Base-by-base conservation (phyloP, 192 early-diverging fungal species). In the Coemansia sp. region DNA sequence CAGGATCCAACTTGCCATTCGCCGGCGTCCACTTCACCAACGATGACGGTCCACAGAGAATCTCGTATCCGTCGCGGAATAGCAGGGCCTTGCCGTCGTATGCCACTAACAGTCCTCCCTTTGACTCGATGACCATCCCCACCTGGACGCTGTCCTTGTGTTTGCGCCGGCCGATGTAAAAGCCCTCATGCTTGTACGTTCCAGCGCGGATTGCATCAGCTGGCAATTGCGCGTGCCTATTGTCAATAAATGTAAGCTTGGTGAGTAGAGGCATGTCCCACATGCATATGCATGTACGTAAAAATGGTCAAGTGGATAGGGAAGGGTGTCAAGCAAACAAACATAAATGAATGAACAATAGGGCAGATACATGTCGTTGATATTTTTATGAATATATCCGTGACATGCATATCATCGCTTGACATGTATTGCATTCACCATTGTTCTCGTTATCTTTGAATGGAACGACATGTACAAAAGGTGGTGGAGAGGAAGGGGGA, bases 111-210 rank as follows among this genome's bases (percentile, higher is more conserved):
- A 80, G 70, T 1, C 78, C 78, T 48, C 67, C 78, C 63, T 80
- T 75, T 66, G 61, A 42, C 69, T 53, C 48, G 6, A 48, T 46
- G 11, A 71, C 67, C 78, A 80, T 80, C 7, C 78, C 78, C 1
- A 75, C 73, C n/a, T 75, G 73, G 51, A 72, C 24, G 36, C 65
- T 68, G 46, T 65, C 77, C 38, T 80, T 74, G 69, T 74, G 65
- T 17, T 40, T 29, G 11, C 44, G 58, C 8, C 78, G 78, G 1
- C 78, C 78, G 10, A 80, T 61, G 41, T 55, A 80, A 42, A 80
- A 68, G 3, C 50, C 45, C 42, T 72, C 73, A 31, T 46, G 44
- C 29, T 59, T 56, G 64, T 72, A 72, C 0, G 62, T 62, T 2
- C 78, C 78, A 31, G 63, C 70, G 39, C 59, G 72, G 32, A 80